These are phyloP conservation scores for Termitomyces sp. DNA, from an alignment of 768 basidiomycete species.

Conservation along the genomic window DNA sequence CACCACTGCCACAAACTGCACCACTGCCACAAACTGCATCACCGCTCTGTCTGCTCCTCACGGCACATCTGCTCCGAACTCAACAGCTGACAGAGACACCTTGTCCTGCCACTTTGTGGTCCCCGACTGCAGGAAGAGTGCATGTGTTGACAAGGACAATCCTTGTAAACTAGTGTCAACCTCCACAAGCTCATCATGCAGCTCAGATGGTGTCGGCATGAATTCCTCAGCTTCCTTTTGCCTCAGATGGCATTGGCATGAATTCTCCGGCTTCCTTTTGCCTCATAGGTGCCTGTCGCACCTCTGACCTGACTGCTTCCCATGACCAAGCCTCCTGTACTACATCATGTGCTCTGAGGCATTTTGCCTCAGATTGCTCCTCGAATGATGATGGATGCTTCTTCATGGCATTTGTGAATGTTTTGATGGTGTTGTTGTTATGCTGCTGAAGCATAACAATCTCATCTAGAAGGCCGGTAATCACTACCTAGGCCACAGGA, in stretches of 20 bases:
- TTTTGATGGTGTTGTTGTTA: background rate
- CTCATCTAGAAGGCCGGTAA: too few relatives aligned
- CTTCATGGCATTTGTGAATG: background rate
- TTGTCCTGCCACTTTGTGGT: background rate
- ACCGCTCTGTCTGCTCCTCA: background rate
- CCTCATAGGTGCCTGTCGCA: too few relatives aligned
- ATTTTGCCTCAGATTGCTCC: background rate
- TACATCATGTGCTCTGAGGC: too few relatives aligned
- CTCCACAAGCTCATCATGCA: too few relatives aligned
- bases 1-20: background rate
- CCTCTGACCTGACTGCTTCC: too few relatives aligned
- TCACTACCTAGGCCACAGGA: too few relatives aligned
- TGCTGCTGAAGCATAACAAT: background rate
- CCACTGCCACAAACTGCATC: background rate
- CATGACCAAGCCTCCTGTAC: too few relatives aligned
- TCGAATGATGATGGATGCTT: background rate
- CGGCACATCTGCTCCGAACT: too few relatives aligned
- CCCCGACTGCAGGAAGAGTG: background rate
- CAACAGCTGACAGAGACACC: accelerated
- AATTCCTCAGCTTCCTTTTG: too few relatives aligned
- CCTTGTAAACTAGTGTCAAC: too few relatives aligned
- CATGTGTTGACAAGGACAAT: too few relatives aligned
- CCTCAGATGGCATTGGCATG: background rate
- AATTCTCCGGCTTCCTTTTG: background rate
- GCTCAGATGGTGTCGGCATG: too few relatives aligned